phyloP scores from a whole-genome alignment of 169 alveolate genomes.

The Plasmodium coatneyi region DNA sequence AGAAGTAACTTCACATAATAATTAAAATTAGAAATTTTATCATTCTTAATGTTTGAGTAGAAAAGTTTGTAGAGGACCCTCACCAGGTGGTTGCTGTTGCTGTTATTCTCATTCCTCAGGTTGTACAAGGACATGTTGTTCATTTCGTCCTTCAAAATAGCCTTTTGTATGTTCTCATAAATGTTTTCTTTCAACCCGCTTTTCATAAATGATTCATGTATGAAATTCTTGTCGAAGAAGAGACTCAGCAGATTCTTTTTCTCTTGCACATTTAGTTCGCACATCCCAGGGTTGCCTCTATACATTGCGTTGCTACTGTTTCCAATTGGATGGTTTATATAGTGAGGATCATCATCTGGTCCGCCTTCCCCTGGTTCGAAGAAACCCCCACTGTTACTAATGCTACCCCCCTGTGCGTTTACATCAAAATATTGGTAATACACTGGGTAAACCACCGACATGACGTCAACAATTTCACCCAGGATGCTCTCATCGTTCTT shows the following conservation, averaged over 20 bases:
- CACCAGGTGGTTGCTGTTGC: slow-evolving; percentile 50
- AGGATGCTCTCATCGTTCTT: slow-evolving; percentile 29
- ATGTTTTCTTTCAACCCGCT: slow-evolving; percentile 8
- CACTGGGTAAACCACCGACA: slow-evolving; percentile 29
- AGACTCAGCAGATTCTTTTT: slow-evolving; percentile 19
- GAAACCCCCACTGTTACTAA: neutral
- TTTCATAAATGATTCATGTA: slow-evolving; percentile 52
- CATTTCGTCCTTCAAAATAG: slow-evolving; percentile 37
- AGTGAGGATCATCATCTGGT: neutral
- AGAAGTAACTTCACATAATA: slow-evolving; percentile 55
- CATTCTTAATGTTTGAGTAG: slow-evolving; percentile 47
- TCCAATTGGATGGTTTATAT: neutral
- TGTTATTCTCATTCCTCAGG: slow-evolving; percentile 16
- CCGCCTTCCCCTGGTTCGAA: neutral
- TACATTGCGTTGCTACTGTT: neutral
- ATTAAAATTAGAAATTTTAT: slow-evolving; percentile 38
- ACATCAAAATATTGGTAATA: slow-evolving; percentile 24
- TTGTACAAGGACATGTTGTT: slow-evolving; percentile 26
- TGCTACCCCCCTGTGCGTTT: neutral
- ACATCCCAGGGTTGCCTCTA: neutral
- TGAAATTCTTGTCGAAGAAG: slow-evolving; percentile 46
- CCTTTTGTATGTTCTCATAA: slow-evolving; percentile 61
- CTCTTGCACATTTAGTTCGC: slow-evolving; percentile 20
- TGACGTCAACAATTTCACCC: slow-evolving; percentile 36
- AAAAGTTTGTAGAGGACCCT: slow-evolving; percentile 56